These are phyloP conservation scores for Colletotrichum sp. DNA, from an alignment of 2,329 filamentous ascomycete genomes.

Conservation along the genomic window DNA sequence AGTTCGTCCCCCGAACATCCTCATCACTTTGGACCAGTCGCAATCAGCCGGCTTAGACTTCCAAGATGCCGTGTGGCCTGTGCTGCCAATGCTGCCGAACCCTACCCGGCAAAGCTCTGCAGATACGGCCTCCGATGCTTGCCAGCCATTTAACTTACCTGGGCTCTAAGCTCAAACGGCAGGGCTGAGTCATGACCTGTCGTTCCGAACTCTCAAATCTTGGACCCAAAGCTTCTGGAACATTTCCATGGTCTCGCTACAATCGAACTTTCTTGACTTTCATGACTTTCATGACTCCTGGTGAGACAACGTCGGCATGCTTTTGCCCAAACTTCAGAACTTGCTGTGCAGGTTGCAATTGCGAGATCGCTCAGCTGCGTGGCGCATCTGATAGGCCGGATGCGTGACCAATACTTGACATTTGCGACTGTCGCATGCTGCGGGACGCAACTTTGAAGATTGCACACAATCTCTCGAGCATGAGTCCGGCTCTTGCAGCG, in stretches of 20 bases:
- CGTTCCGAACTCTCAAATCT: not conserved
- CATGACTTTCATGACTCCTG: not conserved
- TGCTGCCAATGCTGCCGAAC: not conserved
- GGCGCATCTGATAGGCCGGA: not conserved
- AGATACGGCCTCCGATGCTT: not conserved
- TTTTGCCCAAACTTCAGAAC: not conserved
- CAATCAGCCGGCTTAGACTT: conserved; percentile 18
- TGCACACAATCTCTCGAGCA: not conserved
- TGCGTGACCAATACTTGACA: not conserved
- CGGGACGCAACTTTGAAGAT: not conserved
- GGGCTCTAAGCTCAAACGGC: conserved; percentile 1
- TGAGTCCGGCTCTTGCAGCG: not conserved
- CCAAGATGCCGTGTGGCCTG: conserved; percentile 11
- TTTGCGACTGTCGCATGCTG: not conserved
- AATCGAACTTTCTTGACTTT: not conserved
- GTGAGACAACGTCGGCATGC: not conserved
- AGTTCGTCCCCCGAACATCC: conserved; percentile 12
- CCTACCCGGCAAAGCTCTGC: not conserved
- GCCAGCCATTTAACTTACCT: not conserved
- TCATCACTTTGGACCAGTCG: conserved; percentile 17
- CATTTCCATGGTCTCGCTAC: not conserved
- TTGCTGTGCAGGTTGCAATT: not conserved
- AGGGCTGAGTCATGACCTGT: conserved; percentile 20
- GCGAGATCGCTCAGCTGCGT: not conserved
- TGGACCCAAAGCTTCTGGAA: conserved; percentile 16